Conservation (phyloP, 208 protist species). For the Histomonas meleagridis region DNA sequence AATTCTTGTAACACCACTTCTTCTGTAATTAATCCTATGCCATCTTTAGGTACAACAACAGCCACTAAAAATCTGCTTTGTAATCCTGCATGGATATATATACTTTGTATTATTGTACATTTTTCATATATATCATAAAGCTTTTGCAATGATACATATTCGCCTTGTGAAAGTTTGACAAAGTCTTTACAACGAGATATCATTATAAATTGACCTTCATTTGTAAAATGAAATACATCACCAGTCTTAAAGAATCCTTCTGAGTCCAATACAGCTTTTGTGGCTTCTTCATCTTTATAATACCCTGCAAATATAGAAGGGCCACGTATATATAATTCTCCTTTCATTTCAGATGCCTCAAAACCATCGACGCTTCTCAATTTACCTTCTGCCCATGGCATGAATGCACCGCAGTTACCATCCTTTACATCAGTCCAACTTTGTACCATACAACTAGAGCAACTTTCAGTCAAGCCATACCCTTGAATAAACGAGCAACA, state of each 20-base stretch:
- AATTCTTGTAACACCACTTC: too few relatives aligned
- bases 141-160: not conserved
- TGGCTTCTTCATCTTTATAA: slow-evolving; percentile 16
- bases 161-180: not conserved
- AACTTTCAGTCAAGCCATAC: slow-evolving; percentile 42
- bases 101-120: not conserved
- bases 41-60: too few relatives aligned
- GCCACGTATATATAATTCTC: not conserved
- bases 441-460: not conserved
- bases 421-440: not conserved
- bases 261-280: not conserved
- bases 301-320: not conserved
- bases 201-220: not conserved
- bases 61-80: not conserved
- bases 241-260: not conserved
- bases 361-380: not conserved
- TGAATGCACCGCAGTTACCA: not conserved
- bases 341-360: not conserved
- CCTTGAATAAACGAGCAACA: slow-evolving; percentile 16
- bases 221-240: not conserved
- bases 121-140: not conserved
- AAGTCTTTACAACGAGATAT: not conserved
- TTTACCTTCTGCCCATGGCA: not conserved
- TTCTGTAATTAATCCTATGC: too few relatives aligned
- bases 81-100: not conserved